Evolutionary conservation across 148 eudicot genomes (phyloP).

Genomic region (Arbutus unedo): DNA sequence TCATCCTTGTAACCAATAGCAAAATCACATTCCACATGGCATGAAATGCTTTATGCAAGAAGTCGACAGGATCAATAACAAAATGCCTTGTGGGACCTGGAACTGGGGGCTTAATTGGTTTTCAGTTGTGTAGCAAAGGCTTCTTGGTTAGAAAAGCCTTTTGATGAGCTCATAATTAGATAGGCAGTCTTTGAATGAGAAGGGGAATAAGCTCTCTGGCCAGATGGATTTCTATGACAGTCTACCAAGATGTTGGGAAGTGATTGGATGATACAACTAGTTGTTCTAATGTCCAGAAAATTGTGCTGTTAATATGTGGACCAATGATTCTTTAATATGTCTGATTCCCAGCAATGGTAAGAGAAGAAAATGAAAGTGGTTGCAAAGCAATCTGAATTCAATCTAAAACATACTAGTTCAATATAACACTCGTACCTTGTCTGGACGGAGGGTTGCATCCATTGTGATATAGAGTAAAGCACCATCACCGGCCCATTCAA

Average conservation of each 20-base stretch:
- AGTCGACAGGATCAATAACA: neutral
- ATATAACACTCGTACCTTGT: constrained; percentile 54
- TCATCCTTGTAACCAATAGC: neutral
- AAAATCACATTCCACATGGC: neutral
- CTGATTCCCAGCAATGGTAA: neutral
- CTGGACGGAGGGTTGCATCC: constrained; percentile 81
- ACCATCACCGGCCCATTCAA: constrained; percentile 89
- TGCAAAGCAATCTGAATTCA: neutral
- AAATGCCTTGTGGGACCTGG: neutral
- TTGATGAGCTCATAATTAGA: neutral
- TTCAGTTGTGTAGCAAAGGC: neutral
- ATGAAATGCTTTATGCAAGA: neutral
- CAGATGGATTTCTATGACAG: neutral
- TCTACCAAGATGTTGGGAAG: neutral
- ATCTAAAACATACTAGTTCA: neutral
- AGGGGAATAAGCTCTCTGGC: neutral
- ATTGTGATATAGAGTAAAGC: constrained; percentile 73
- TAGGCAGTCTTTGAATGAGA: neutral
- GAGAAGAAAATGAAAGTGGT: neutral
- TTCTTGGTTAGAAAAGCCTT: neutral
- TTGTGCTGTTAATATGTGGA: neutral
- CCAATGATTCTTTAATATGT: neutral
- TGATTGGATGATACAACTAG: neutral
- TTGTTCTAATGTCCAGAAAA: neutral
- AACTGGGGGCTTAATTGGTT: neutral